phyloP scores from a whole-genome alignment of 139 green algal species.

The Trebouxia sp. region DNA sequence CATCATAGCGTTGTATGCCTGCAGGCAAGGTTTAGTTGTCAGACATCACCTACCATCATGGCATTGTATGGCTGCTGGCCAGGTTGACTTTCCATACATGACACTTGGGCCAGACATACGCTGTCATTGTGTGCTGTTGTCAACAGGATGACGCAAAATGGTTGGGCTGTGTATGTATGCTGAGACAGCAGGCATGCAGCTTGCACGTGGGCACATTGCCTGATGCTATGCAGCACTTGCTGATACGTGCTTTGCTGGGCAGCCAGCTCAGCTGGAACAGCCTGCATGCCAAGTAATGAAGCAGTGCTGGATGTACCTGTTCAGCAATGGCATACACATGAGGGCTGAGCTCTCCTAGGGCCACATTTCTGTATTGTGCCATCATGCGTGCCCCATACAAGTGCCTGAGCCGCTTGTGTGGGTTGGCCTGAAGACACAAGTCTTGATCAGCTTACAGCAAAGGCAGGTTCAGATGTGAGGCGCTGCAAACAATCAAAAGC shows the following conservation, averaged over 20 bases:
- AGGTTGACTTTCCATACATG: too few species aligned
- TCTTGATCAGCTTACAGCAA: not conserved
- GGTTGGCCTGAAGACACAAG: constrained; percentile 62
- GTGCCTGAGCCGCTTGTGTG: constrained; percentile 71
- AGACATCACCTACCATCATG: not conserved
- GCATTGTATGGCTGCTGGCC: too few species aligned
- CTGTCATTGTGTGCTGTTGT: not conserved
- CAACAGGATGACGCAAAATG: too few species aligned
- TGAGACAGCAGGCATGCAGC: not conserved
- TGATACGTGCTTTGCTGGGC: too few species aligned
- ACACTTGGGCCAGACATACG: too few species aligned
- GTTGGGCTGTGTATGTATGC: not conserved
- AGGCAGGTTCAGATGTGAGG: too few species aligned
- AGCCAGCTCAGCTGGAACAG: too few species aligned
- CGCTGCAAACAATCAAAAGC: too few species aligned
- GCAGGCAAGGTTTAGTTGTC: not conserved
- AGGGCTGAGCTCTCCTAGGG: constrained; percentile 76
- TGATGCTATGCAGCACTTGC: not conserved
- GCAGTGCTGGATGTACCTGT: constrained; percentile 38
- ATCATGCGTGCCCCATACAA: constrained; percentile 86
- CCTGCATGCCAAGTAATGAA: not conserved
- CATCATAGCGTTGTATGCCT: constrained; percentile 66
- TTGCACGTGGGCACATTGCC: not conserved
- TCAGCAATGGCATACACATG: constrained; percentile 87
- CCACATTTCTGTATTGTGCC: constrained; percentile 71